Evolutionary conservation across 257 asterid species (phyloP), one percentile per base, ranked within the genome.

Genomic region (Nicotiana sylvestris): DNA sequence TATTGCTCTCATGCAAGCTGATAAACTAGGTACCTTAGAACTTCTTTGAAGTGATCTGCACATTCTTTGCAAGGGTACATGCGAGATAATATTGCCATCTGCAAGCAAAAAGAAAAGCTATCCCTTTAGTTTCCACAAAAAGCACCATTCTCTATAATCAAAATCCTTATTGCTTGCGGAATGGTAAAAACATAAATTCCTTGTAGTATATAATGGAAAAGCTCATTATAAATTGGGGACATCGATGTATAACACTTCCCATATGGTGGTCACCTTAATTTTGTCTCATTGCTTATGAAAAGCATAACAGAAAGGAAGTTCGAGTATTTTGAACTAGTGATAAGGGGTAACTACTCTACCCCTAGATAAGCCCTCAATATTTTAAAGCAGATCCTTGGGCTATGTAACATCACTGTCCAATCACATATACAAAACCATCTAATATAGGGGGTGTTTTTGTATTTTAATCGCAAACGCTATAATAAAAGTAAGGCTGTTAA

Each of bases 1-100:
- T 15, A 74, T 74, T 49, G 61, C 79, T 1, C 62, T 74, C 79
- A 16, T 25, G 79, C 21, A 74, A 74, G 79, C 39, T 74, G 39
- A 49, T 74, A 27, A 49, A 74, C 62, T 30, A 30, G n/a, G 82
- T 78, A 95, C 98, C 92, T 91, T 86, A 96, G 70, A 80, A 96
- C 94, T 82, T 94, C 97, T 92, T 90, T 90, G 83, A 96, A 96
- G 91, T 96, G 99, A 90, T 96, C 98, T 37, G 99, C 99, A 77
- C 99, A 96, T 80, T 96, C 98, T 86, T 88, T 86, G 81, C 99
- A 96, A 77, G 99, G 98, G 87, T 94, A 93, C 91, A 96, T 89
- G 65, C 99, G 95, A 57, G 98, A 93, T 69, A 91, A 69, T 88
- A 96, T 94, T 43, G 92, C 89, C 97, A 96, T 94, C 99, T 95